Evolutionary conservation across 441 rosid genomes (phyloP).

Genomic region (Pelargonium australe): DNA sequence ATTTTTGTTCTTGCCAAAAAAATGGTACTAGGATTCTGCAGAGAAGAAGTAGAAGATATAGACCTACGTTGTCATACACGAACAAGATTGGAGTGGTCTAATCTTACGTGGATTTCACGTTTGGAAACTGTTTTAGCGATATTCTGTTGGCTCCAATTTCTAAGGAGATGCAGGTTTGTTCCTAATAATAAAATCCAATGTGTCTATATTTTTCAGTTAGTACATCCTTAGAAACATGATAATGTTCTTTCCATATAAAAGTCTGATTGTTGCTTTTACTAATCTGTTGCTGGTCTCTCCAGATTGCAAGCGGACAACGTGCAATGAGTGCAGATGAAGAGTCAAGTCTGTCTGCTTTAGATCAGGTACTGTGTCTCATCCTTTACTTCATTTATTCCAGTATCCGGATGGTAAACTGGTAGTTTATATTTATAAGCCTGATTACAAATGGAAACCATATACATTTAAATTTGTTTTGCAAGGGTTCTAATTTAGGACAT

Average conservation of each 20-base stretch:
- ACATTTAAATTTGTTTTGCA: background rate
- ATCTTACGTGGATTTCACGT: constrained; percentile 20
- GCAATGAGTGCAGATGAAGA: constrained; percentile 3
- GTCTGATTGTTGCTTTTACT: background rate
- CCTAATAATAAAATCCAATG: constrained; percentile 13
- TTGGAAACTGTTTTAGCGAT: constrained; percentile 16
- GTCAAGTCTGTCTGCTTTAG: constrained; percentile 6
- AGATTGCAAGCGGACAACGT: background rate
- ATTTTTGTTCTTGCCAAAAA: constrained; percentile 14
- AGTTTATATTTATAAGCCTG: background rate
- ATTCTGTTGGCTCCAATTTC: constrained; percentile 17
- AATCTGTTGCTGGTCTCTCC: background rate
- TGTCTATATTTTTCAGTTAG: background rate
- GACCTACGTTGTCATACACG: constrained; percentile 6
- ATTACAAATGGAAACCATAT: background rate
- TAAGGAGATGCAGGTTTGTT: constrained; percentile 34
- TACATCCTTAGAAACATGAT: background rate
- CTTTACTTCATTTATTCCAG: background rate
- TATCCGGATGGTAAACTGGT: background rate
- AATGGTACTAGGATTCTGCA: constrained; percentile 17
- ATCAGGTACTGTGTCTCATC: background rate
- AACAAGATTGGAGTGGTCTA: constrained; percentile 7
- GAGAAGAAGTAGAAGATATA: constrained; percentile 19
- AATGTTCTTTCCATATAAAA: background rate
- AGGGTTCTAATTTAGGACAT: background rate